Evolutionary conservation across 305 asterid species (phyloP), one percentile per base, ranked within the genome.

Genomic region (Petunia hybrid): DNA sequence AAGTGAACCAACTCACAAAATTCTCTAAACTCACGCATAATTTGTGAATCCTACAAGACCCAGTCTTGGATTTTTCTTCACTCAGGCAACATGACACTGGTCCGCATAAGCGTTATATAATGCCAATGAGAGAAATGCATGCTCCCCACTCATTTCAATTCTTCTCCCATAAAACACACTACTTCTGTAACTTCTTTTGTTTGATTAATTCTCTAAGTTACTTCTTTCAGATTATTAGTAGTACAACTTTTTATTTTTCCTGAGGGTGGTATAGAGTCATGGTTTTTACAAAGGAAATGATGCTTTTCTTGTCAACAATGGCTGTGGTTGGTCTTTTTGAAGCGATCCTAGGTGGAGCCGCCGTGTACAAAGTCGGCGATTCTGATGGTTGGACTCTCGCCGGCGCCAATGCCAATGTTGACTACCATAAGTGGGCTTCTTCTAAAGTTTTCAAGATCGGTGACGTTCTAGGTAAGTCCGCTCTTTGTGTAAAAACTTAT

Each of bases 341-440:
- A 43, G 59, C 43, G 31, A 53, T 43, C 8, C 43, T 66, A 3
- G 13, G n/a, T 1, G 83, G 67, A 0, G 40, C 56, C 0, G n/a
- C 51, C 1, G 87, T 87, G 55, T 91, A 86, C 86, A 83, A 80
- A 81, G 89, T 91, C 22, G 95, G 93, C 1, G 95, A 86, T 9
- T 75, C 80, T 3, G 80, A 80, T 22, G 90, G 92, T 1, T 91
- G 93, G 95, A 83, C 84, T 10, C 53, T 62, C 12, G 89, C 87
- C 38, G 81, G 84, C 69, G 41, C 64, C 1, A 22, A 22, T 22
- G 64, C 64, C 8, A 74, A 74, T 51, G 64, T 84, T 57, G 90
- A 91, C 74, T 91, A 85, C 84, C 81, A 56, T 56, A 35, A 64
- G 9, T 91, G 95, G 95, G 84, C 93, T 73, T 51, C 93, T 35